Evolutionary conservation across 192 early-diverging fungal species (phyloP).

Genomic region (Chytriomyces confervae): DNA sequence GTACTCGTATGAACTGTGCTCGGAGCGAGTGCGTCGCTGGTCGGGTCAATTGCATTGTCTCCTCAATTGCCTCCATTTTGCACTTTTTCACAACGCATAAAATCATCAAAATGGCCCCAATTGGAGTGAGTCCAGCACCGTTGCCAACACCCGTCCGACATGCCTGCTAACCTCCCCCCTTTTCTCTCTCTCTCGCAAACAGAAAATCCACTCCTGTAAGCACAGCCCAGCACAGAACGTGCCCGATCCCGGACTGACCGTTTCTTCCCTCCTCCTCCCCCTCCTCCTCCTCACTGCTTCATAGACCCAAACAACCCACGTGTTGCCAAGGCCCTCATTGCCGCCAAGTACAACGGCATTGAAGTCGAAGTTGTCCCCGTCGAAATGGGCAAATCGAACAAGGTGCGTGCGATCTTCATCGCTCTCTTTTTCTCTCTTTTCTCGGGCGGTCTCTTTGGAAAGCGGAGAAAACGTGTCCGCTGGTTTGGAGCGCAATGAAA

Average conservation of each 20-base stretch:
- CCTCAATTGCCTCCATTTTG: background rate
- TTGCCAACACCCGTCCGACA: background rate
- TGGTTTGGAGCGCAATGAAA: no score
- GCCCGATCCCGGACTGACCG: background rate
- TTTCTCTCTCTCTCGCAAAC: background rate
- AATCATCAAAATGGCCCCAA: conserved; percentile 16
- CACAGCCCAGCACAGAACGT: background rate
- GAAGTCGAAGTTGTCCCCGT: conserved; percentile 70
- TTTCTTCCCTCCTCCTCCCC: background rate
- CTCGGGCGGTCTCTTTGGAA: background rate
- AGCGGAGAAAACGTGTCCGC: background rate
- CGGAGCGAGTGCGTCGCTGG: background rate
- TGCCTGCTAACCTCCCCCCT: background rate
- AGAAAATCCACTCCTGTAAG: conserved; percentile 36
- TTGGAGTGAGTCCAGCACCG: conserved; percentile 20
- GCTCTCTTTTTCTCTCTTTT: background rate
- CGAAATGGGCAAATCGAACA: conserved; percentile 74
- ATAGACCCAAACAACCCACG: conserved; percentile 73
- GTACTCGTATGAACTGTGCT: background rate
- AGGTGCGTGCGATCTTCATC: conserved; percentile 34
- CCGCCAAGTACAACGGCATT: conserved; percentile 78
- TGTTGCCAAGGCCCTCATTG: conserved; percentile 73
- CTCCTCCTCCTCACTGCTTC: background rate
- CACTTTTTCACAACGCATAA: background rate
- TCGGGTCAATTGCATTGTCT: background rate